Percentiles rank a stretch among this genome's conserved stretches.
Evolutionary conservation across 2,329 filamentous ascomycete species (phyloP).

Genomic region (Aspergillus aculeatus): DNA sequence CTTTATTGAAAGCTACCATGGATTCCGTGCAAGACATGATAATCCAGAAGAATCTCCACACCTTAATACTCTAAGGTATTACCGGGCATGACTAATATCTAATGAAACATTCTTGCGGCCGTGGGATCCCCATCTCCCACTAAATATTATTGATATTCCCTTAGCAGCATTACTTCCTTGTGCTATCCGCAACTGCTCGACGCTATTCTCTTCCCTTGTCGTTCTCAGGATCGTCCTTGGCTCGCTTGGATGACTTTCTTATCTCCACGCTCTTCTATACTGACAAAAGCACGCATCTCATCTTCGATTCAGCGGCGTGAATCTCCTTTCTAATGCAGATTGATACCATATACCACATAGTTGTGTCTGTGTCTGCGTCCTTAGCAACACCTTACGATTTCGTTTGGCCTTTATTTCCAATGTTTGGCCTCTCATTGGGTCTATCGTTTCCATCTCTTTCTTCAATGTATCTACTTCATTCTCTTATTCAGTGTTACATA

Average conservation of each 20-base stretch:
- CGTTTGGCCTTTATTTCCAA: slow-evolving; percentile 7
- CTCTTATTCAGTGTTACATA: not conserved
- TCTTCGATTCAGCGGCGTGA: slow-evolving; percentile 27
- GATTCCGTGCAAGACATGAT: slow-evolving; percentile 84
- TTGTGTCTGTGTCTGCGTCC: slow-evolving; percentile 14
- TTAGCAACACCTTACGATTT: slow-evolving; percentile 10
- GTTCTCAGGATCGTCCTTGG: slow-evolving; percentile 10
- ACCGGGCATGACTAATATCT: slow-evolving; percentile 12
- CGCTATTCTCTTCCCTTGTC: not conserved
- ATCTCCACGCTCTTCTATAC: slow-evolving; percentile 5
- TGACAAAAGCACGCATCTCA: slow-evolving; percentile 19
- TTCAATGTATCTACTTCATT: slow-evolving; percentile 7
- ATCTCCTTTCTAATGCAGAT: slow-evolving; percentile 30
- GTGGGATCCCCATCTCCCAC: slow-evolving; percentile 15
- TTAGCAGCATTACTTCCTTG: not conserved
- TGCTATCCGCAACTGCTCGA: not conserved
- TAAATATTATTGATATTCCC: not conserved
- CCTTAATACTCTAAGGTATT: slow-evolving; percentile 63
- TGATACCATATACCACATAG: slow-evolving; percentile 34
- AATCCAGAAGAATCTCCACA: slow-evolving; percentile 78
- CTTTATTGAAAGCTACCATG: slow-evolving; percentile 83
- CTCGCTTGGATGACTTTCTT: slow-evolving; percentile 10
- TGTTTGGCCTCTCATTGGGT: not conserved
- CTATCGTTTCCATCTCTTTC: slow-evolving; percentile 8
- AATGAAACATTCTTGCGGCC: slow-evolving; percentile 15